A percentile compares a stretch with the other conserved stretches of the same genome.
Evolutionary conservation across 1,284 basidiomycete species (phyloP).

Genomic region (Limonomyces culmigenus): DNA sequence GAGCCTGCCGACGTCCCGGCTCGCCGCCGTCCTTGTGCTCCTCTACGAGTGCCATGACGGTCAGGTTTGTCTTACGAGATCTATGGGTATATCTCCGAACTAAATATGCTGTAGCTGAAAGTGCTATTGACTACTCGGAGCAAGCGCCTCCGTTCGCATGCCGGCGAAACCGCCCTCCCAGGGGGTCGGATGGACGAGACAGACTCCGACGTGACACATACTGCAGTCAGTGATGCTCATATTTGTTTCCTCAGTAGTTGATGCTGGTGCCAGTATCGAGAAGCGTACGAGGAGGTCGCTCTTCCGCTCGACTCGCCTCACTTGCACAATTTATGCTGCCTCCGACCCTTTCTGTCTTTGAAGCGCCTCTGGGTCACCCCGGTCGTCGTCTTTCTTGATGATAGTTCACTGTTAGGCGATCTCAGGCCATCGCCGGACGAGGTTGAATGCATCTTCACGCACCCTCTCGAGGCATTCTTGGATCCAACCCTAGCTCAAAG

Average conservation of each 20-base stretch:
- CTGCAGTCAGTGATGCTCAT: slow-evolving; percentile 47
- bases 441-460: slow-evolving; percentile 65
- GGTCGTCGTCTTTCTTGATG: slow-evolving; percentile 53
- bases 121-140: slow-evolving; percentile 77
- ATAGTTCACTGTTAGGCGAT: slow-evolving; percentile 27
- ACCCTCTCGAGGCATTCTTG: slow-evolving; percentile 54
- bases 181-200: slow-evolving; percentile 65
- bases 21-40: slow-evolving; percentile 65
- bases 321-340: slow-evolving; percentile 43
- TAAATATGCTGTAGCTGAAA: too few species aligned
- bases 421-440: slow-evolving; percentile 46
- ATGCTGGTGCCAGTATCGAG: slow-evolving; percentile 39
- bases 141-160: slow-evolving; percentile 57
- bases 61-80: too few species aligned
- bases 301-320: slow-evolving; percentile 40
- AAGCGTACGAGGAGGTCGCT: slow-evolving; percentile 70
- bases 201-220: slow-evolving; percentile 44
- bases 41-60: slow-evolving; percentile 56
- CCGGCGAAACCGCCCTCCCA: slow-evolving; percentile 69
- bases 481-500: slow-evolving; percentile 29
- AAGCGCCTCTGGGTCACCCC: slow-evolving; percentile 49
- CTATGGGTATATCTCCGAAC: too few species aligned
- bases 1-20: slow-evolving; percentile 14
- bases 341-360: slow-evolving; percentile 60
- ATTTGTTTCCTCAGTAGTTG: neutral